These are phyloP conservation scores for Zea mays DNA, from an alignment of 176 grass and related monocot genomes.

Conservation along the genomic window Zm-B73-REFERENCE-NAM-5.0 NC_050098.1:124274501-124275000, in stretches of 20 bases:
- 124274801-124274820: not conserved
- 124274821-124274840: not conserved
- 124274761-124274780: not conserved
- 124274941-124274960: not conserved
- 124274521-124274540: not conserved
- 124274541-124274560: not conserved
- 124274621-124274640: not conserved
- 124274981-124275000: not conserved
- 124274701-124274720: not conserved
- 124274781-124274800: not conserved
- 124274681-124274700: constrained; percentile 29
- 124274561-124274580: not conserved
- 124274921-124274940: not conserved
- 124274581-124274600: not conserved
- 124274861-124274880: too few relatives aligned
- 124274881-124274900: too few relatives aligned
- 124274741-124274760: not conserved
- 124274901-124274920: not conserved
- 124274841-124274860: not conserved
- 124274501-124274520: constrained; percentile 13
- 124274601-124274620: not conserved
- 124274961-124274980: not conserved
- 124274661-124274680: not conserved
- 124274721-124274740: not conserved
- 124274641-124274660: not conserved